A percentile compares a stretch with the other conserved stretches of the same genome.
Conservation (phyloP, 2,329 filamentous ascomycete species). For the Talaromyces sp. region DNA sequence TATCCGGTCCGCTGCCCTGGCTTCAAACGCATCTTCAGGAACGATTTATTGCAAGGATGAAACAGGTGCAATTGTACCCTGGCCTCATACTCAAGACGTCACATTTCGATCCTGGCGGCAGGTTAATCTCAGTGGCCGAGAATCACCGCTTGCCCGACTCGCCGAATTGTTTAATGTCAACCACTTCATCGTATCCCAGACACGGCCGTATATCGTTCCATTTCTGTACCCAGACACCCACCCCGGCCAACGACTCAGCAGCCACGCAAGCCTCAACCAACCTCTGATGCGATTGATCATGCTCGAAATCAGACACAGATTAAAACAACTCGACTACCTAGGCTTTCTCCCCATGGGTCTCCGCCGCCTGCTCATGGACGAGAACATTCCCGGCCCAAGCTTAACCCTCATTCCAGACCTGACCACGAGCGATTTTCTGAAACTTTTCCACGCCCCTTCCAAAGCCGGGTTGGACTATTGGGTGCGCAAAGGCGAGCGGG, state of each 20-base stretch:
- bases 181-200: slow-evolving; percentile 92
- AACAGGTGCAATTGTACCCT: slow-evolving; percentile 68
- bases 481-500: slow-evolving; percentile 79
- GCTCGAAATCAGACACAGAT: slow-evolving; percentile 73
- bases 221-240: slow-evolving; percentile 80
- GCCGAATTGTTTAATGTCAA: slow-evolving; percentile 88
- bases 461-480: slow-evolving; percentile 74
- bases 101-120: slow-evolving; percentile 68
- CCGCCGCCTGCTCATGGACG: slow-evolving; percentile 75
- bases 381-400: slow-evolving; percentile 72
- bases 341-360: slow-evolving; percentile 67
- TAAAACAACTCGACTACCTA: slow-evolving; percentile 76
- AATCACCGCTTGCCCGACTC: slow-evolving; percentile 66
- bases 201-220: slow-evolving; percentile 81
- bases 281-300: slow-evolving; percentile 62
- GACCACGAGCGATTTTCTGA: slow-evolving; percentile 66
- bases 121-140: slow-evolving; percentile 63
- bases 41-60: slow-evolving; percentile 76
- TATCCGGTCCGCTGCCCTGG: slow-evolving; percentile 48
- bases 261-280: slow-evolving; percentile 58
- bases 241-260: slow-evolving; percentile 58
- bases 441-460: slow-evolving; percentile 79
- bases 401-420: slow-evolving; percentile 82
- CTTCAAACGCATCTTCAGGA: slow-evolving; percentile 50
- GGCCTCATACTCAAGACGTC: slow-evolving; percentile 60